Evolutionary conservation across 257 asterid genomes (phyloP).

Genomic region (Jasminum sambac): DNA sequence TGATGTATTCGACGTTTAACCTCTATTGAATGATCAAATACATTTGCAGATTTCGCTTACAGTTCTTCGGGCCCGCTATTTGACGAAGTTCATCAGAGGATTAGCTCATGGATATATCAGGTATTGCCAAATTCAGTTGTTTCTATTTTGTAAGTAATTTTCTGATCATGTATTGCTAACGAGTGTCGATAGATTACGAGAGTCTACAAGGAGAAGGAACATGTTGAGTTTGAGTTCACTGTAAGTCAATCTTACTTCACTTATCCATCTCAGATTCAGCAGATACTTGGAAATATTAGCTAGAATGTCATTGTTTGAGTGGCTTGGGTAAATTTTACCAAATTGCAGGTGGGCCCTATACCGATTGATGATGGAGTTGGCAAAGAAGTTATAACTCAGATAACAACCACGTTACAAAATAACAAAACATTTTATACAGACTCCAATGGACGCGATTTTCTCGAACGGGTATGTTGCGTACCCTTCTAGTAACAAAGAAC

Average conservation of each 20-base stretch:
- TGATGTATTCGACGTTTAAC: background rate
- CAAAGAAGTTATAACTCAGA: slow-evolving; percentile 76
- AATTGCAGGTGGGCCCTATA: slow-evolving; percentile 74
- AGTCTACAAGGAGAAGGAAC: slow-evolving; percentile 77
- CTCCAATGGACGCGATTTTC: slow-evolving; percentile 88
- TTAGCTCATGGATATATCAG: slow-evolving; percentile 81
- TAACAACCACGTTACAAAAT: slow-evolving; percentile 65
- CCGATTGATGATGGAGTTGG: slow-evolving; percentile 67
- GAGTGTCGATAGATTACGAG: slow-evolving; percentile 50
- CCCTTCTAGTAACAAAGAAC: background rate
- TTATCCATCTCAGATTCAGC: background rate
- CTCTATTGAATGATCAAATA: slow-evolving; percentile 12
- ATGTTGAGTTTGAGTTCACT: slow-evolving; percentile 84
- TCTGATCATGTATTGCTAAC: background rate
- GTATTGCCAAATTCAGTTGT: slow-evolving; percentile 25
- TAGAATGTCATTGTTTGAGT: background rate
- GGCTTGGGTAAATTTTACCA: background rate
- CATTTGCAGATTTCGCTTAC: slow-evolving; percentile 57
- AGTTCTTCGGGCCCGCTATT: slow-evolving; percentile 68
- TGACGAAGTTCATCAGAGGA: slow-evolving; percentile 83
- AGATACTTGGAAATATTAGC: too few relatives aligned
- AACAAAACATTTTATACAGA: slow-evolving; percentile 70
- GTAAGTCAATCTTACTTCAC: slow-evolving; percentile 40
- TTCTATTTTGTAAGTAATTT: background rate
- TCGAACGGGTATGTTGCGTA: slow-evolving; percentile 59